Evolutionary conservation across 768 basidiomycete genomes (phyloP).

Genomic region (Candolleomyces eurysporus): DNA sequence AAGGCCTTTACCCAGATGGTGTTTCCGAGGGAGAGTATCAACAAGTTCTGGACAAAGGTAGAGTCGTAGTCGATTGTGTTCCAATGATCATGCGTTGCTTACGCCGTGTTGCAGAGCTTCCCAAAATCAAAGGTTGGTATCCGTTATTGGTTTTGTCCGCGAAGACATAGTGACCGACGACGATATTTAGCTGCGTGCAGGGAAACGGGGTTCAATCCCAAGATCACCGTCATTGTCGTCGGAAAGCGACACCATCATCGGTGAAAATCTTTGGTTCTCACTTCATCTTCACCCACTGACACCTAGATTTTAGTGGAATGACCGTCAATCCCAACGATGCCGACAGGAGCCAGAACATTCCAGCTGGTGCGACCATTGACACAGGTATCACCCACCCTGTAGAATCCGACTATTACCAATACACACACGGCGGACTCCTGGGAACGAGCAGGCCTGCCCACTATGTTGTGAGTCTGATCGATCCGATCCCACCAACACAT

Average conservation of each 20-base stretch:
- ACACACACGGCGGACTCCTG: conserved; percentile 73
- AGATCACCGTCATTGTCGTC: conserved; percentile 78
- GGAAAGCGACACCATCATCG: conserved; percentile 74
- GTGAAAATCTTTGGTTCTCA: conserved; percentile 13
- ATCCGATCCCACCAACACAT: background rate
- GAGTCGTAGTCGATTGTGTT: background rate
- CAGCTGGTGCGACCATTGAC: conserved; percentile 80
- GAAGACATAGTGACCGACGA: background rate
- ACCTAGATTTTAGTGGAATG: conserved; percentile 4
- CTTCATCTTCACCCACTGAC: no score
- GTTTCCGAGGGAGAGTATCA: conserved; percentile 55
- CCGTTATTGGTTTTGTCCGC: background rate
- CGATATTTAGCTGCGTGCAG: conserved; percentile 53
- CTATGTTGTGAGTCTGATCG: conserved; percentile 37
- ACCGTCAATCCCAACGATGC: conserved; percentile 29
- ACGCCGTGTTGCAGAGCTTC: conserved; percentile 44
- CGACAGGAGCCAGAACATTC: conserved; percentile 71
- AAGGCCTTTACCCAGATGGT: conserved; percentile 39
- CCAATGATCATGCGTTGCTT: background rate
- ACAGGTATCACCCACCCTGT: conserved; percentile 66
- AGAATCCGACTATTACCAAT: conserved; percentile 78
- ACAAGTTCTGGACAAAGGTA: conserved; percentile 38
- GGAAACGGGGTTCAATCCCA: conserved; percentile 51
- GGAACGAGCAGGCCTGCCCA: conserved; percentile 65
- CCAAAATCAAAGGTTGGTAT: conserved; percentile 47